Conservation (phyloP, 1,284 basidiomycete species). For the Sphaerobolus stellatus region DNA sequence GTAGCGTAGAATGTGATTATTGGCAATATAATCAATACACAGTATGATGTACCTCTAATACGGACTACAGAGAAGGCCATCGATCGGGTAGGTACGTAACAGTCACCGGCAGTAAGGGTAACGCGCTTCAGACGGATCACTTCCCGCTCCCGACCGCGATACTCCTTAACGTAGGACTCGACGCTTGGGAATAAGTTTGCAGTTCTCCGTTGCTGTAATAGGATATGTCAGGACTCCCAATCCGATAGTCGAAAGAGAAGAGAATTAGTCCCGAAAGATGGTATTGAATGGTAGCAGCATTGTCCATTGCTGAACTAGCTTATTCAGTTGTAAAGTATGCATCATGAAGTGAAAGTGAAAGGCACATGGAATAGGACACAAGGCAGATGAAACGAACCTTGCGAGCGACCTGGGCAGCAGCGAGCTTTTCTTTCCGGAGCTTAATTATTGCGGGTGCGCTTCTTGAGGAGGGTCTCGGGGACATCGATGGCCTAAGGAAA, state of each 20-base stretch:
- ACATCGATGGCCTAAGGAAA: slow-evolving; percentile 77
- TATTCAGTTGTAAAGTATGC: slow-evolving; percentile 69
- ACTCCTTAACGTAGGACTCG: slow-evolving; percentile 98
- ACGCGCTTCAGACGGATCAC: slow-evolving; percentile 94
- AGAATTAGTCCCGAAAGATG: slow-evolving; percentile 96
- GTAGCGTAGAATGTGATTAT: not conserved
- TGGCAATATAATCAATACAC: not conserved
- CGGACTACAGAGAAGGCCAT: slow-evolving; percentile 98
- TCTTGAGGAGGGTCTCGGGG: slow-evolving; percentile 99
- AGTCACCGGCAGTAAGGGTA: slow-evolving; percentile 92
- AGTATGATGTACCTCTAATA: slow-evolving; percentile 74
- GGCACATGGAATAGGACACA: slow-evolving; percentile 20
- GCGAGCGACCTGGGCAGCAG: slow-evolving; percentile 81
- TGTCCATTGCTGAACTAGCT: slow-evolving; percentile 62
- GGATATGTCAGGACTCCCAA: slow-evolving; percentile 28
- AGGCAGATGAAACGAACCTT: slow-evolving; percentile 68
- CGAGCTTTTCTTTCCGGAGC: slow-evolving; percentile 92
- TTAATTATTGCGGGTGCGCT: slow-evolving; percentile 98
- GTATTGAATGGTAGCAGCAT: slow-evolving; percentile 83
- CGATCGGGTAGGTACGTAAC: slow-evolving; percentile 94
- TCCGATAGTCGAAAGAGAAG: slow-evolving; percentile 18
- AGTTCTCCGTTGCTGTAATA: no score
- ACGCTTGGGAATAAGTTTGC: slow-evolving; percentile 99
- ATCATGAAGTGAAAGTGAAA: slow-evolving; percentile 70
- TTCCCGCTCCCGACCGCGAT: slow-evolving; percentile 90